Evolutionary conservation across 768 basidiomycete species (phyloP), one percentile per base, ranked within the genome.

Genomic region (Suillus decipiens): DNA sequence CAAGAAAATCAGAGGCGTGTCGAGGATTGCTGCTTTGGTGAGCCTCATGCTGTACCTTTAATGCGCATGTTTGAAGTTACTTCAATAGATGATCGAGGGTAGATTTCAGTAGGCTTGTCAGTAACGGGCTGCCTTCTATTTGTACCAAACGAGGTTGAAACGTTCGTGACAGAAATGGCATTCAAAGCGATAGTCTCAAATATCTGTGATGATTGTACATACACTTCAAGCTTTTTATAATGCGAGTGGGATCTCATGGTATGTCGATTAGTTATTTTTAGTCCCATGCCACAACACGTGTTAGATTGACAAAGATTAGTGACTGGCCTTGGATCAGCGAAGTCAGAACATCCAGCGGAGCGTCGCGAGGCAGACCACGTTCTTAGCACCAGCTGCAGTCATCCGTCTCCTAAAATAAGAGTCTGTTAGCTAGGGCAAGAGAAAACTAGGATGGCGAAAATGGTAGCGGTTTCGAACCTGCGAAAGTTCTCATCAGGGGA

Each of bases 1-100:
- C 70, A 85, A 80, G 73, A 88, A 86, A 68, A 78, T 87, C 59
- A 88, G 85, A 65, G 81, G 81, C 15, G 74, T 83, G 28, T 75
- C 74, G 59, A 80, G 74, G 68, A 72, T 80, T 45, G 43, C 75
- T 41, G 68, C 76, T 15, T 76, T 82, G 77, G 81, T 80, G 55
- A 54, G 73, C 70, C 19, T n/a, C 28, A 19, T 33, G 1, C 37
- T 17, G 15, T 28, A 6, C n/a, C 55, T 41, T 57, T 17, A 5
- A 41, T 41, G 7, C 17, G 28, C 19, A 17, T 57, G 8, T 57
- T 24, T 57, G 24, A 57, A 15, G 15, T 28, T 39, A 2, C 10
- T 28, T 57, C 24, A 17, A 28, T 10, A 57, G 56, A 57, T 57
- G 56, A 17, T 39, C 5, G 56, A 57, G 37, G 24, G 37, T 57